Evolutionary conservation across 1,284 basidiomycete genomes (phyloP).

Genomic region (Ustilago sp.): DNA sequence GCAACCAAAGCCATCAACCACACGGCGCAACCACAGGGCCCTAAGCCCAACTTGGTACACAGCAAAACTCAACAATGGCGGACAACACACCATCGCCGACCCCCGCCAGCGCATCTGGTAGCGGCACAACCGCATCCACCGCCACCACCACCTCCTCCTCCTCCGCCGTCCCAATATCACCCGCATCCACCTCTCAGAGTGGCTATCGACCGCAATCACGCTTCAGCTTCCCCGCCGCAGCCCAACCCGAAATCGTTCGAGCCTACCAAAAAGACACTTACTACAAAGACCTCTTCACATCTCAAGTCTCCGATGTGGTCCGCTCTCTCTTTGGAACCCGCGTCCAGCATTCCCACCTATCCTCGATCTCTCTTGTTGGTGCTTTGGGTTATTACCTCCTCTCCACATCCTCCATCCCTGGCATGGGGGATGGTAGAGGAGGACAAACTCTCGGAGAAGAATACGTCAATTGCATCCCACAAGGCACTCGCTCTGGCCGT

Average conservation of each 20-base stretch:
- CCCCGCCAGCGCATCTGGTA: neutral
- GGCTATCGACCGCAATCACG: conserved; percentile 28
- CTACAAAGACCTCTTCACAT: conserved; percentile 68
- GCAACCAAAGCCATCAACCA: too few relatives aligned
- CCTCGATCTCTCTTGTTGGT: conserved; percentile 65
- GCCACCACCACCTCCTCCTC: neutral
- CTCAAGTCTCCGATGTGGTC: conserved; percentile 67
- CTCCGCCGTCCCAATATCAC: neutral
- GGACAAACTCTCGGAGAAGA: conserved; percentile 71
- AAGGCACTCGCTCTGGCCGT: conserved; percentile 53
- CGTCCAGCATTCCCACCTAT: conserved; percentile 65
- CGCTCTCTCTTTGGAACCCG: conserved; percentile 68
- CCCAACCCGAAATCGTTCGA: conserved; percentile 50
- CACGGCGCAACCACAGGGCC: too few relatives aligned
- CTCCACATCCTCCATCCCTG: conserved; percentile 56
- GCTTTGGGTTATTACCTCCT: conserved; percentile 68
- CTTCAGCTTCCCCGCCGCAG: conserved; percentile 42
- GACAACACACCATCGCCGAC: conserved; percentile 9
- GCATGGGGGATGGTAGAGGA: conserved; percentile 49
- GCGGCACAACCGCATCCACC: neutral
- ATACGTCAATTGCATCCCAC: conserved; percentile 70
- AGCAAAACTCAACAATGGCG: conserved; percentile 12
- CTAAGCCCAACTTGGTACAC: neutral
- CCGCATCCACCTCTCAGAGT: neutral
- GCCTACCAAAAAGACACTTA: conserved; percentile 61